phyloP scores from a whole-genome alignment of 2,329 filamentous ascomycete genomes.

The Colletotrichum navitas region DNA sequence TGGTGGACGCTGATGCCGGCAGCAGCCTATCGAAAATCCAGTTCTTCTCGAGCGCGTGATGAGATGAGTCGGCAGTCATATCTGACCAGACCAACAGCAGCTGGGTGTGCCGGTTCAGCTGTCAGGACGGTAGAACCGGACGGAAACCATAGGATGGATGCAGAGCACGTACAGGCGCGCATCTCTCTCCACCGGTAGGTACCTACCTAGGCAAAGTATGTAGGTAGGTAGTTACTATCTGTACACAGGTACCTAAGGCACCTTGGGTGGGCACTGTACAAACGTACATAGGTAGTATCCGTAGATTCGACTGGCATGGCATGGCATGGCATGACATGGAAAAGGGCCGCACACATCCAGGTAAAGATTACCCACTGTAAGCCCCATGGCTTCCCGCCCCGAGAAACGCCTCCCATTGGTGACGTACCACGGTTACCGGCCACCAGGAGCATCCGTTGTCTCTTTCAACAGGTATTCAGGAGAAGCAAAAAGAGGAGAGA shows the following conservation, averaged over 20 bases:
- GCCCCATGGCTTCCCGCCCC: constrained; percentile 4
- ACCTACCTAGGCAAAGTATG: background rate
- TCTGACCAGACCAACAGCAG: background rate
- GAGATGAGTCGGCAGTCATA: background rate
- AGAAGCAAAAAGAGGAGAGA: background rate
- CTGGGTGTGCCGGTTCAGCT: constrained; percentile 20
- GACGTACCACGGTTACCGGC: background rate
- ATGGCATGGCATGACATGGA: background rate
- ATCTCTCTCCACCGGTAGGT: too few relatives aligned
- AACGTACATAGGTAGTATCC: too few relatives aligned
- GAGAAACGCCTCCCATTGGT: constrained; percentile 15
- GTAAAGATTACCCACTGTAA: constrained; percentile 10
- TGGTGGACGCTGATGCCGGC: background rate
- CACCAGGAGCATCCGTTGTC: background rate
- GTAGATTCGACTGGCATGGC: background rate
- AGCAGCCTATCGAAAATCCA: background rate
- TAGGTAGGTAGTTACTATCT: too few relatives aligned
- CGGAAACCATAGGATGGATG: background rate
- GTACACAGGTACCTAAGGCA: too few relatives aligned
- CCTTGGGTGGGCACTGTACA: too few relatives aligned
- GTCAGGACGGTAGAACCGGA: constrained; percentile 9
- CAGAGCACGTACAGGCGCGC: background rate
- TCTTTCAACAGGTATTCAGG: background rate
- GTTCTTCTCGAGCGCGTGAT: background rate
- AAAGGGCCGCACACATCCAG: constrained; percentile 12